phyloP scores from a whole-genome alignment of 768 basidiomycete species.

The Tricholoma flavovirens region DNA sequence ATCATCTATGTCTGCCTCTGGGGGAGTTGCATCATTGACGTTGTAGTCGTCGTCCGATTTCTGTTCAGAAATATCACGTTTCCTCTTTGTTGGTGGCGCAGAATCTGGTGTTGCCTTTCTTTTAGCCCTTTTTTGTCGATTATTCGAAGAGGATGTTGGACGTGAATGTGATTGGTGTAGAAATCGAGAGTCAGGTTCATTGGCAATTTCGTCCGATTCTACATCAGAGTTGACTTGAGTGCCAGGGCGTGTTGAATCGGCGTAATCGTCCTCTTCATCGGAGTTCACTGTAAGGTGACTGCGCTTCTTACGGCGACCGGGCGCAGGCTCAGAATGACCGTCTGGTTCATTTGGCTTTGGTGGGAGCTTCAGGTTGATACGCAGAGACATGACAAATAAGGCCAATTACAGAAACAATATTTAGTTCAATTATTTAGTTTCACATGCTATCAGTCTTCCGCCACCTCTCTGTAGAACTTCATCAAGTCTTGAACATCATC shows the following conservation, averaged over 20 bases:
- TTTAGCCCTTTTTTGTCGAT: conserved; percentile 5
- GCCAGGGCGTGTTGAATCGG: not conserved
- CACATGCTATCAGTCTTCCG: conserved; percentile 14
- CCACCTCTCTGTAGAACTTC: conserved; percentile 68
- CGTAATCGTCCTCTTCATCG: conserved; percentile 23
- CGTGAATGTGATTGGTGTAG: conserved; percentile 1
- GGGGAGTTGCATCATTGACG: conserved; percentile 10
- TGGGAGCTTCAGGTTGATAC: conserved; percentile 18
- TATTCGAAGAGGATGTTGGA: conserved; percentile 3
- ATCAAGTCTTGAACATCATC: conserved; percentile 90
- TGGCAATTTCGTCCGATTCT: conserved; percentile 1
- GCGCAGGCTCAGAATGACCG: conserved; percentile 9
- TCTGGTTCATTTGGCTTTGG: conserved; percentile 1
- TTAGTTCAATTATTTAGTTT: not conserved
- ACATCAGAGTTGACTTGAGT: conserved; percentile 6
- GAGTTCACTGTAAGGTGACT: conserved; percentile 19
- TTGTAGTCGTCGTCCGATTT: conserved; percentile 20
- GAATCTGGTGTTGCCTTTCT: conserved; percentile 4
- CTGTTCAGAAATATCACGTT: conserved; percentile 17
- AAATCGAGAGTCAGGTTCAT: conserved; percentile 5
- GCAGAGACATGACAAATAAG: conserved; percentile 14
- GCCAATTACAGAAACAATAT: too few species aligned
- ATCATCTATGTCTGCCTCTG: conserved; percentile 29
- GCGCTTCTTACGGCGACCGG: conserved; percentile 19
- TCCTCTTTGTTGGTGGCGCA: conserved; percentile 13